These are phyloP conservation scores for Orobanche coerulescens DNA, from an alignment of 257 asterid species.

Conservation along the genomic window DNA sequence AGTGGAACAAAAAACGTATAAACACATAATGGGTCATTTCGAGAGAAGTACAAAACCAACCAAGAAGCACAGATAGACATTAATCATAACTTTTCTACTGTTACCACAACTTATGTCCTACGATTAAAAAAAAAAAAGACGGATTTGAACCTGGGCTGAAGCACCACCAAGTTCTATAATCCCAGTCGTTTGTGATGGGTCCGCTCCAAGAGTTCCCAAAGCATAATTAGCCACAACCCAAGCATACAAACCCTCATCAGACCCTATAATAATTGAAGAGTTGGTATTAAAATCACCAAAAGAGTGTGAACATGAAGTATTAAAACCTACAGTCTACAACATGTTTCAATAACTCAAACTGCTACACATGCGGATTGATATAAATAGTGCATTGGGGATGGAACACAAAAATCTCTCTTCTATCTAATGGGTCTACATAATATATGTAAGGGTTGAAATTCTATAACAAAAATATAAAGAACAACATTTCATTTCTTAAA, in stretches of 20 bases:
- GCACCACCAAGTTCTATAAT: slow-evolving; percentile 99
- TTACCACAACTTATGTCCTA: background rate
- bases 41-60: slow-evolving; percentile 15
- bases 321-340: background rate
- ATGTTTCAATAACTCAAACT: slow-evolving; percentile 8
- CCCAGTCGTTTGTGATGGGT: slow-evolving; percentile 82
- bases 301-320: background rate
- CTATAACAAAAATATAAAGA: too few relatives aligned
- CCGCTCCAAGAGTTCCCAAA: slow-evolving; percentile 85
- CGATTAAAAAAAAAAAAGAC: slow-evolving; percentile 4
- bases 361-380: background rate
- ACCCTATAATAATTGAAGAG: slow-evolving; percentile 40
- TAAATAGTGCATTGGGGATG: background rate
- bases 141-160: slow-evolving; percentile 80
- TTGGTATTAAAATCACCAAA: slow-evolving; percentile 1
- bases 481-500: too few relatives aligned
- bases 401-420: background rate
- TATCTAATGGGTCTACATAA: background rate
- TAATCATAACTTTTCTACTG: background rate
- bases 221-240: slow-evolving; percentile 99
- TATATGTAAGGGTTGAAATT: background rate
- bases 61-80: background rate
- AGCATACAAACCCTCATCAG: slow-evolving; percentile 95
- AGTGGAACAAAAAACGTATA: background rate
- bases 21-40: background rate